Evolutionary conservation across 257 asterid genomes (phyloP), one percentile per base, ranked within the genome.

Genomic region (Solanum arcanum): DNA sequence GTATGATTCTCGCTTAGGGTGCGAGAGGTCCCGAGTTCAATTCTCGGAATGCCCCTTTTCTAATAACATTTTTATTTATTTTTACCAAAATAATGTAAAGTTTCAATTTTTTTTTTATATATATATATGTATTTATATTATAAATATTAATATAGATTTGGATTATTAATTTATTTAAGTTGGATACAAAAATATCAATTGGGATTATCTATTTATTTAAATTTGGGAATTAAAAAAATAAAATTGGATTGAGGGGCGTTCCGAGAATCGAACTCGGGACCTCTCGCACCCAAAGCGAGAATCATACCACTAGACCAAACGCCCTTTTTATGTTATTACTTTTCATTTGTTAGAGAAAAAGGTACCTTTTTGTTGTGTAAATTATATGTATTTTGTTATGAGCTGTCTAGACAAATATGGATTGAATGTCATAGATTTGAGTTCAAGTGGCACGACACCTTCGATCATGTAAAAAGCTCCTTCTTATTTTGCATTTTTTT

Each of bases 281-380:
- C 95, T 92, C 95, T 91, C 94, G 97, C 95, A 92, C 96, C 98
- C 95, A 87, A 90, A 96, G 96, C 94, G 92, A 91, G 98, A 94
- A 93, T 94, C 97, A 93, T 95, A 91, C 95, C 98, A 91, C 96
- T 94, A 94, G 95, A 94, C 97, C 98, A 94, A 95, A 91, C 93
- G 94, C 95, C 95, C 98, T 33, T 1, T 9, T 2, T 23, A 23
- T 62, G 31, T 2, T 4, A 0, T 3, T 33, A 33, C 35, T 33
- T 33, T 33, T 33, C 35, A 3, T 33, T 33, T 33, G 1, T 0
- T 33, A 31, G 3, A 33, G 0, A 33, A 33, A 31, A 33, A 33
- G 35, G 35, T 33, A 33, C 35, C 35, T 3, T 33, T 33, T 33
- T 33, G 35, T 33, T 33, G 21, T 35, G 31, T n/a, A 62, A 9